phyloP scores from a whole-genome alignment of 139 green algal genomes.

The Edaphochlamys debaryana region DNA sequence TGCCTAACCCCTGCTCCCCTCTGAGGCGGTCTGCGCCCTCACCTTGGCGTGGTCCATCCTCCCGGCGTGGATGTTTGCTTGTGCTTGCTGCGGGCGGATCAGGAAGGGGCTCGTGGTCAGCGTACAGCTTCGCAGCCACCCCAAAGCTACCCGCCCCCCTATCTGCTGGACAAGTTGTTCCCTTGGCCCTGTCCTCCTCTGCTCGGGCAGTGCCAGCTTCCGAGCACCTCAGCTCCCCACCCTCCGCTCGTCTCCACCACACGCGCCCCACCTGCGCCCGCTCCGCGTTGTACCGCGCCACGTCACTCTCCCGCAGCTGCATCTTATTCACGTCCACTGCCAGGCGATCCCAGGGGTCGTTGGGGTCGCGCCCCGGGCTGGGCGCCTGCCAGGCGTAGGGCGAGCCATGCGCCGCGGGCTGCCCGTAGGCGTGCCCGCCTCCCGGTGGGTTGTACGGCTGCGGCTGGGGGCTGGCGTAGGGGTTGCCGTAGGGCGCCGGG shows the following conservation, averaged over 20 bases:
- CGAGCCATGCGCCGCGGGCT: background rate
- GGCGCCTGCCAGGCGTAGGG: background rate
- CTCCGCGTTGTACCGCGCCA: slow-evolving; percentile 19
- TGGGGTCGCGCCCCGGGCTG: background rate
- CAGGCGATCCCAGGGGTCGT: slow-evolving; percentile 41
- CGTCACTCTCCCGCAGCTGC: slow-evolving; percentile 33
- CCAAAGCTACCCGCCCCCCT: no score
- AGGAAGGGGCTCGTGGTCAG: no score
- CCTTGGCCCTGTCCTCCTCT: no score
- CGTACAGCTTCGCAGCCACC: no score
- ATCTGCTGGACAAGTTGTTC: no score
- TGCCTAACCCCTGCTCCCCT: no score
- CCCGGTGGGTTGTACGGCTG: background rate
- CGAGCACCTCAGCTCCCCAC: no score
- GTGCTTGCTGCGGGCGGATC: background rate
- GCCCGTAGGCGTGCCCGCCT: background rate
- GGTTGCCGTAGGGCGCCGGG: background rate
- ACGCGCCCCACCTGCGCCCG: background rate
- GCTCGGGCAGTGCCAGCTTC: no score
- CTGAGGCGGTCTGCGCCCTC: background rate
- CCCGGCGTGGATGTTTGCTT: slow-evolving; percentile 47
- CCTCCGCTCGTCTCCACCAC: no score
- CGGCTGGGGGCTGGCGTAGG: background rate
- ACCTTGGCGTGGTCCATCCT: slow-evolving; percentile 37
- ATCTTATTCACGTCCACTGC: slow-evolving; percentile 52